Percentiles rank a stretch among this genome's conserved stretches.
phyloP scores from a whole-genome alignment of 2,329 filamentous ascomycete species.

The Colletotrichum cuscutae region DNA sequence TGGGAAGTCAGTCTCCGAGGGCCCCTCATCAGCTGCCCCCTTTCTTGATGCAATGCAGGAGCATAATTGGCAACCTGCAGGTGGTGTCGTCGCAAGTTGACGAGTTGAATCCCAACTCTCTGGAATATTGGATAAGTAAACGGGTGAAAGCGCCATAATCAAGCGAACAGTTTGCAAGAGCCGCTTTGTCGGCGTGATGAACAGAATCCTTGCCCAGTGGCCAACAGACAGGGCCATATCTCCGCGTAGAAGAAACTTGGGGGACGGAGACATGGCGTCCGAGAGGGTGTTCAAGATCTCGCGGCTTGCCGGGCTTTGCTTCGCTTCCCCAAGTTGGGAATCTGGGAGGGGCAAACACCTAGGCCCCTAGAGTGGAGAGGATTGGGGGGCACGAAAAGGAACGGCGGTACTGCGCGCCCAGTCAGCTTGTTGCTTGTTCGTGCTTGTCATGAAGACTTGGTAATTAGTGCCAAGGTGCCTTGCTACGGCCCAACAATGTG shows the following conservation, averaged over 20 bases:
- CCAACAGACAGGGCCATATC: neutral
- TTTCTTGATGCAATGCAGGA: neutral
- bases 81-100: neutral
- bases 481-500: neutral
- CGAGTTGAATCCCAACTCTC: neutral
- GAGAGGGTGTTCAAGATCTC: neutral
- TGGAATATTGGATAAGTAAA: neutral
- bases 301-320: neutral
- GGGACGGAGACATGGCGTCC: neutral
- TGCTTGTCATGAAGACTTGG: slow-evolving; percentile 3
- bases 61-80: neutral
- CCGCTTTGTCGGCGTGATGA: neutral
- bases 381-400: neutral
- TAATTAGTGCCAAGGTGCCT: slow-evolving; percentile 2
- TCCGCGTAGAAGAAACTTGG: neutral
- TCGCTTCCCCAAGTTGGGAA: slow-evolving; percentile 11
- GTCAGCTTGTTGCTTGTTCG: slow-evolving; percentile 1
- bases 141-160: neutral
- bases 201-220: neutral
- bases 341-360: slow-evolving; percentile 6
- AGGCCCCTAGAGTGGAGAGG: neutral
- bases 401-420: neutral
- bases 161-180: neutral
- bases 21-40: neutral
- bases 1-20: slow-evolving; percentile 8